Base-by-base conservation (phyloP, 495 filamentous ascomycete genomes). In the Aspergillus biplanus region DNA sequence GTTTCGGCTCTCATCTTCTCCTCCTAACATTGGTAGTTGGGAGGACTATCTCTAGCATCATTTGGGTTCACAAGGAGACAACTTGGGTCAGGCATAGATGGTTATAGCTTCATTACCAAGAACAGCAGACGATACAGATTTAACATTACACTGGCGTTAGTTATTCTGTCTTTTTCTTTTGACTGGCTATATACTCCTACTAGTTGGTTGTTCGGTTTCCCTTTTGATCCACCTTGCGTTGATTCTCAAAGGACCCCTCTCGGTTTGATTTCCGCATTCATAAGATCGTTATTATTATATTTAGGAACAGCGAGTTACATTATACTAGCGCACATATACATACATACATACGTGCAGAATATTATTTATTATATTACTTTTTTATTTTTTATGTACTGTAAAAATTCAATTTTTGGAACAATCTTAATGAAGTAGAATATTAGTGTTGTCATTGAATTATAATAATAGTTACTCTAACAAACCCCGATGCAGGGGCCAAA, bases 371-470 rank as follows among this genome's bases (percentile, higher is more conserved):
- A 27, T 27, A 27, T 27, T 27, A 27, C 1, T 2, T 27, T 27
- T 27, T 27, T 27, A 1, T 27, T 2, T 27, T 27, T 27, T 27
- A 27, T 27, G 21, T 27, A 27, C 21, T 27, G 21, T 27, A 27
- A 27, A 27, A 27, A 2, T 27, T 27, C 2, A 27, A 27, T 27
- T 27, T 27, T 27, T 27, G 21, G 21, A 27, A 27, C 21, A 27
- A 27, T 27, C 21, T 27, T 27, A 27, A 27, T 27, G 21, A 27
- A 65, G 52, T 49, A 59, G 44, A 49, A 49, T 59, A 65, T 65
- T 56, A 65, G 56, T 58, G 52, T 39, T 50, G 42, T 57, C 59
- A 65, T 68, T 56, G 55, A 64, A 68, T 62, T 65, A 68, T 61
- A 64, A 64, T 55, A 60, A 56, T 56, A 16, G 53, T 60, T 37